These are phyloP conservation scores for Adansonia gregorii DNA, from an alignment of 441 rosid genomes.

Conservation along the genomic window DNA sequence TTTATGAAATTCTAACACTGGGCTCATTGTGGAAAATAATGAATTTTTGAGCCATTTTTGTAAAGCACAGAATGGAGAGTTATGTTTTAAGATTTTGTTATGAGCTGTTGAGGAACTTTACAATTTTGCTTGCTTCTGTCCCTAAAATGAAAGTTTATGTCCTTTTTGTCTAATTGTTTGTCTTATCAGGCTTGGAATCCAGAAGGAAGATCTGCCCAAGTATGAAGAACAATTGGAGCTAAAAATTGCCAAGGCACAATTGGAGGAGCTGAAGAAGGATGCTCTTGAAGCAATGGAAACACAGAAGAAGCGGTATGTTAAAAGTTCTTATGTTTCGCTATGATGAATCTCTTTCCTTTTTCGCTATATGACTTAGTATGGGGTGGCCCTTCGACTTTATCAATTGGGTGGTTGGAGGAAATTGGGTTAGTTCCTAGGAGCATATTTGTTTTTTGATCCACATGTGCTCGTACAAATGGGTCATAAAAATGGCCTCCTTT, in stretches of 20 bases:
- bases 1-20: not conserved
- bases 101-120: not conserved
- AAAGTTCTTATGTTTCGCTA: constrained; percentile 4
- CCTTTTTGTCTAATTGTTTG: not conserved
- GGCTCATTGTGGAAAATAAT: not conserved
- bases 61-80: not conserved
- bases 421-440: constrained; percentile 7
- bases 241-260: constrained; percentile 83
- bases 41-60: not conserved
- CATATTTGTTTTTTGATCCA: not conserved
- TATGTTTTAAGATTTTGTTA: not conserved
- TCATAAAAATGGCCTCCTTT: not conserved
- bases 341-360: not conserved
- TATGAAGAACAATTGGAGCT: constrained; percentile 81
- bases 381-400: not conserved
- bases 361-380: not conserved
- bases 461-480: not conserved
- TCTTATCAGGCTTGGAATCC: constrained; percentile 76
- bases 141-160: not conserved
- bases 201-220: constrained; percentile 86
- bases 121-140: too few relatives aligned
- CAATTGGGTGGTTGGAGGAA: not conserved
- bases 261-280: constrained; percentile 89
- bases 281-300: constrained; percentile 91
- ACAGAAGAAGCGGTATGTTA: constrained; percentile 75